phyloP scores from a whole-genome alignment of 1,284 basidiomycete genomes.

The Hymenochaete sp. region DNA sequence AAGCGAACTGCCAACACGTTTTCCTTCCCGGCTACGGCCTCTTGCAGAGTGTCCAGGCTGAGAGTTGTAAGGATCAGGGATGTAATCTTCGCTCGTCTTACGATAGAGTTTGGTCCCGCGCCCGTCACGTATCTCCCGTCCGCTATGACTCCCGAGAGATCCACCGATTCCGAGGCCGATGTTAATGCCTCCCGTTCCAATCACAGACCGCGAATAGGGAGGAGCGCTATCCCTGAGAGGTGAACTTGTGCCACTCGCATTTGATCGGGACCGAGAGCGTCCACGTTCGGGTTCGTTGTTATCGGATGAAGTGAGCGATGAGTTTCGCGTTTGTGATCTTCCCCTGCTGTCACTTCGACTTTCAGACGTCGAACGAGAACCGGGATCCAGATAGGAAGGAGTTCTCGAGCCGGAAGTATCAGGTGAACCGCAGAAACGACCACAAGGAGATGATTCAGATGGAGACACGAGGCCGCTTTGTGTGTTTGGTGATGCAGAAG shows the following conservation, averaged over 20 bases:
- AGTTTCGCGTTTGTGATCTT: conserved; percentile 16
- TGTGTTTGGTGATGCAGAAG: conserved; percentile 8
- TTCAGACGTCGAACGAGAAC: conserved; percentile 13
- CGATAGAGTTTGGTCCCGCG: conserved; percentile 15
- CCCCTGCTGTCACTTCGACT: conserved; percentile 15
- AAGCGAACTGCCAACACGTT: conserved; percentile 14
- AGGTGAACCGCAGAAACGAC: conserved; percentile 10
- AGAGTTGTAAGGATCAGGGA: neutral
- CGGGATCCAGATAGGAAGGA: conserved; percentile 7
- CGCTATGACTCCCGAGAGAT: conserved; percentile 10
- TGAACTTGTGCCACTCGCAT: conserved; percentile 14
- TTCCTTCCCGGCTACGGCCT: conserved; percentile 12
- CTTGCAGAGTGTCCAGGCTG: neutral
- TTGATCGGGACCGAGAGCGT: conserved; percentile 13
- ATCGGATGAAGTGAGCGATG: conserved; percentile 9
- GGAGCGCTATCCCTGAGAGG: conserved; percentile 14
- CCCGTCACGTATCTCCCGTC: conserved; percentile 16
- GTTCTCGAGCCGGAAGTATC: conserved; percentile 13
- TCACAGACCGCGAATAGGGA: conserved; percentile 1
- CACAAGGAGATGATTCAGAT: conserved; percentile 14
- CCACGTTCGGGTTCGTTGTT: conserved; percentile 14
- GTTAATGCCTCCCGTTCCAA: conserved; percentile 5
- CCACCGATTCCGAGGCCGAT: conserved; percentile 8
- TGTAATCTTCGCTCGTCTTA: conserved; percentile 18
- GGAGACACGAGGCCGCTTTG: conserved; percentile 12